A percentile compares a stretch with the other conserved stretches of the same genome.
These are phyloP conservation scores for Backusella luteola DNA, from an alignment of 192 early-diverging fungal species.

Conservation along the genomic window DNA sequence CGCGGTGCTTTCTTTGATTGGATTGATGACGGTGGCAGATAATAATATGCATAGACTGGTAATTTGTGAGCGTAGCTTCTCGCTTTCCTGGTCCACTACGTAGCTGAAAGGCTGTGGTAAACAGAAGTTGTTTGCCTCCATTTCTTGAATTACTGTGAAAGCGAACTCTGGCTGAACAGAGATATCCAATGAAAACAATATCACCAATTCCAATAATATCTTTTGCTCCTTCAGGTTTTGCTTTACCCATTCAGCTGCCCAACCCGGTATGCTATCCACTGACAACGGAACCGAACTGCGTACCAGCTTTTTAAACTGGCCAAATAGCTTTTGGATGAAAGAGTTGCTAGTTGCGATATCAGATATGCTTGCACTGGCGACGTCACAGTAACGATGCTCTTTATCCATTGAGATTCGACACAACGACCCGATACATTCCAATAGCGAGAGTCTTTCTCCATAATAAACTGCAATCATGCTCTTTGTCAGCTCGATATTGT, in stretches of 20 bases:
- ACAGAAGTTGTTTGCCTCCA: slow-evolving; percentile 40
- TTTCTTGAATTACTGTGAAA: slow-evolving; percentile 35
- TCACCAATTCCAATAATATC: slow-evolving; percentile 39
- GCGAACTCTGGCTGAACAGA: slow-evolving; percentile 10
- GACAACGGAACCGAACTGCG: slow-evolving; percentile 25
- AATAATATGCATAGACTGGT: slow-evolving; percentile 34
- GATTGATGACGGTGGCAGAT: slow-evolving; percentile 33
- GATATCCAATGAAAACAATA: slow-evolving; percentile 20
- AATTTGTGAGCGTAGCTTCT: slow-evolving; percentile 28
- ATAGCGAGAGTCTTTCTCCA: slow-evolving; percentile 22
- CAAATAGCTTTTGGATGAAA: slow-evolving; percentile 20
- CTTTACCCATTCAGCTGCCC: slow-evolving; percentile 33
- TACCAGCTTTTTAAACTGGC: slow-evolving; percentile 14
- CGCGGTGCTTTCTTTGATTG: slow-evolving; percentile 23
- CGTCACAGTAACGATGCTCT: slow-evolving; percentile 7
- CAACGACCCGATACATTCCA: slow-evolving; percentile 22
- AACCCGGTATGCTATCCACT: slow-evolving; percentile 19
- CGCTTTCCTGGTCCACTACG: slow-evolving; percentile 33
- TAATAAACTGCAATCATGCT: slow-evolving; percentile 19
- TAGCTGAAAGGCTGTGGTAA: slow-evolving; percentile 30
- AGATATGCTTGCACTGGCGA: slow-evolving; percentile 5
- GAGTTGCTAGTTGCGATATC: background rate
- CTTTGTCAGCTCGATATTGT: background rate
- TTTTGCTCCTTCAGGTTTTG: slow-evolving; percentile 44
- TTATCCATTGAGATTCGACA: slow-evolving; percentile 12